Base-by-base conservation (phyloP, 164 flowering plant genomes). In the Chloranthus sessilifolius region DNA sequence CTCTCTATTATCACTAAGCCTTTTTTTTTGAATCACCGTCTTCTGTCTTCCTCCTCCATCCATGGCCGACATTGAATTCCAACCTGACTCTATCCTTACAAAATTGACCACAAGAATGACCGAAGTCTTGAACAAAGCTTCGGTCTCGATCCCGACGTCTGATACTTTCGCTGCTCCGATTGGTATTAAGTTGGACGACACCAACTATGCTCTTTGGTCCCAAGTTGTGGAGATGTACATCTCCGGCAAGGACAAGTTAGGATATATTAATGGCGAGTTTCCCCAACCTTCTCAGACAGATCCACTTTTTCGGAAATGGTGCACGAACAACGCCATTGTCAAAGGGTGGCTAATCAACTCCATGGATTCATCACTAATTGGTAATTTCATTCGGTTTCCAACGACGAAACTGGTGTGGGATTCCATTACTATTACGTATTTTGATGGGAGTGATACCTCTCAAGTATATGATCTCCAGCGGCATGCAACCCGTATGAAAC, bases 331-430 rank as follows among this genome's bases (percentile, higher is more conserved):
- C 17, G 42, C 42, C 42, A 15, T 38, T 10, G 42, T 38, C 16
- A 44, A 44, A 11, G 47, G 47, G 3, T 25, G 28, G 28, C 12
- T 44, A 30, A 44, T 44, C 15, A 44, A 44, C 25, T 44, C 47
- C 29, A 44, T 44, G 47, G 47, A 44, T 16, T 15, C 47, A 37
- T 37, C 40, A 37, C 16, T 37, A 5, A 37, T 37, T 37, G 40
- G 40, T 5, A 37, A 37, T n/a, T 44, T 44, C 30, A 44, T 44
- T 12, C 19, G 47, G 7, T 44, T 44, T 44, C 47, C 29, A 10
- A 44, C 29, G 15, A 6, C 26, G 7, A 44, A 44, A 24, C 5
- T 23, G 30, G 47, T 44, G 28, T 44, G 30, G 29, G 47, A 44
- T 14, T 12, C 35, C 36, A 47, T 43, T 43, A 15, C 42, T n/a